Conservation (phyloP, 1,284 basidiomycete species). For the Marasmius tenuissimus region DNA sequence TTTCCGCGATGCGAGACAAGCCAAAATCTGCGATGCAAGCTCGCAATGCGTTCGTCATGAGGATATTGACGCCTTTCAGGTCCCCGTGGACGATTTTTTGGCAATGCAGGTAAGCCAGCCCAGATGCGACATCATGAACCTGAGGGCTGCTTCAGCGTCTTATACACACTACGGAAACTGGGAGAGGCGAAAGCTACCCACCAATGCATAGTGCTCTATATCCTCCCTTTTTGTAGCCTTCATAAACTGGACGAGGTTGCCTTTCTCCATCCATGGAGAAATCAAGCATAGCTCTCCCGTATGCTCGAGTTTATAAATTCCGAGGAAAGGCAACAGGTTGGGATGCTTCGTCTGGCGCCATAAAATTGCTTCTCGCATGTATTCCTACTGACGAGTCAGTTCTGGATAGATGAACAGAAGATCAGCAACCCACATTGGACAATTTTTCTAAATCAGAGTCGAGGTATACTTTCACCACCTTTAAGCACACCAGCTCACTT, state of each 20-base stretch:
- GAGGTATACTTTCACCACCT: background rate
- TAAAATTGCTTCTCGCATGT: background rate
- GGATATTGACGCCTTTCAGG: background rate
- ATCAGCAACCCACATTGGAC: too few species aligned
- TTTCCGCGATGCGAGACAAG: background rate
- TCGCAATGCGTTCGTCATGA: background rate
- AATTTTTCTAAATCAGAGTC: too few species aligned
- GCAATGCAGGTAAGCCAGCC: background rate
- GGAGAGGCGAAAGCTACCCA: background rate
- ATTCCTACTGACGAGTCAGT: background rate
- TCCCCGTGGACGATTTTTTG: background rate
- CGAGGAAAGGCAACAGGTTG: background rate
- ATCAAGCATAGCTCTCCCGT: constrained; percentile 8
- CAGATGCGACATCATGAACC: background rate
- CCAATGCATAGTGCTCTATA: background rate
- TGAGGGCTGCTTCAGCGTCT: background rate
- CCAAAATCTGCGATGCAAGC: background rate
- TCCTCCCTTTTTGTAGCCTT: background rate
- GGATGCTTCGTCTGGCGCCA: constrained; percentile 2
- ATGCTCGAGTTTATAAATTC: constrained; percentile 1
- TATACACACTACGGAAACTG: background rate
- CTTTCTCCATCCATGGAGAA: constrained; percentile 6
- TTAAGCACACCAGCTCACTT: background rate
- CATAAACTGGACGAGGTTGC: constrained; percentile 1
- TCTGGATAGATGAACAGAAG: too few species aligned